phyloP scores from a whole-genome alignment of 257 asterid species.

The Gentiana macrophylla region DNA sequence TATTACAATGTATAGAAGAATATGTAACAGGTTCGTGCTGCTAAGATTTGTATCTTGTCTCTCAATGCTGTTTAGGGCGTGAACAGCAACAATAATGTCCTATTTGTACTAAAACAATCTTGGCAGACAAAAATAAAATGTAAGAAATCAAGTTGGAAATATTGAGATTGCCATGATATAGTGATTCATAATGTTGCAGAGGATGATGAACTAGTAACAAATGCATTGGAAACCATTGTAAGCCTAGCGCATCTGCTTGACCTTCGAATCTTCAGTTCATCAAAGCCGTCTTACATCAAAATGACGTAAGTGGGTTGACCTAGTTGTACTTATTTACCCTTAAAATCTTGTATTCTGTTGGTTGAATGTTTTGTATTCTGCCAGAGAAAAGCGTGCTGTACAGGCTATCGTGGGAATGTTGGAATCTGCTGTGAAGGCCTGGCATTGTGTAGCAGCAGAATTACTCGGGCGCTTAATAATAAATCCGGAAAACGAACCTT shows the following conservation, averaged over 20 bases:
- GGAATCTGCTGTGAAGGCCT: slow-evolving; percentile 75
- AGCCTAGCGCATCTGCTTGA: slow-evolving; percentile 83
- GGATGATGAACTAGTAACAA: slow-evolving; percentile 97
- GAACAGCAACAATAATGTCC: background rate
- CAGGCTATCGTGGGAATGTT: slow-evolving; percentile 84
- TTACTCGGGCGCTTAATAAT: slow-evolving; percentile 83
- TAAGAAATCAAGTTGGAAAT: too few species aligned
- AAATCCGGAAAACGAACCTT: slow-evolving; percentile 92
- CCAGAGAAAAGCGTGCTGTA: slow-evolving; percentile 76
- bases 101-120: too few species aligned
- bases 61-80: background rate
- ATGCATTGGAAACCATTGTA: slow-evolving; percentile 77
- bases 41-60: background rate
- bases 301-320: slow-evolving; percentile 49
- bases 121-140: too few species aligned
- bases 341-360: slow-evolving; percentile 7
- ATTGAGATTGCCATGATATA: background rate
- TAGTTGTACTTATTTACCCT: slow-evolving; percentile 3
- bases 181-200: slow-evolving; percentile 28
- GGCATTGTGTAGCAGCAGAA: slow-evolving; percentile 99
- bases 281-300: slow-evolving; percentile 73
- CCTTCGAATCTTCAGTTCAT: slow-evolving; percentile 86
- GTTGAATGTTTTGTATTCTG: slow-evolving; percentile 6
- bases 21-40: slow-evolving; percentile 57
- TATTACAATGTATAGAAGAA: slow-evolving; percentile 89